Evolutionary conservation across 1,284 basidiomycete species (phyloP), one percentile per base, ranked within the genome.

Genomic region (Cystobasidium pallidum): DNA sequence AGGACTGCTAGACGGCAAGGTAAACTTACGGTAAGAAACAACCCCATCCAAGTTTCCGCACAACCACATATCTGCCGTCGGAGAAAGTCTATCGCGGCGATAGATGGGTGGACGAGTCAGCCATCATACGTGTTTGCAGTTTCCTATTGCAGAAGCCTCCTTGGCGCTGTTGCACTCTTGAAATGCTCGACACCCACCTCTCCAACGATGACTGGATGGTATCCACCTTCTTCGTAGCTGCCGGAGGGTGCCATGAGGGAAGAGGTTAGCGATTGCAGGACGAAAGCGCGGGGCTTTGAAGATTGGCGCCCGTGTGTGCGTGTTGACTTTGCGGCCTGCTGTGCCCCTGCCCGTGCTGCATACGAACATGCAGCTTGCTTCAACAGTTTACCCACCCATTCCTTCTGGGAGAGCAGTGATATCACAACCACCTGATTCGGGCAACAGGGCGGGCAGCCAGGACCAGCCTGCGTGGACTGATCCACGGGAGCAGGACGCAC

Each of bases 11-110:
- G 32, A n/a, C n/a, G n/a, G n/a, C n/a, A n/a, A n/a, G n/a, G n/a
- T n/a, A 21, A 73, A 75, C 78, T 78, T 11, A 83, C 82, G 11
- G 82, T n/a, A 81, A 82, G 82, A 99, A 99, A 82, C 98, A 95
- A 52, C 96, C 95, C 92, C 95, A 99, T 39, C 95, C 96, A 15
- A 99, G 88, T 82, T 99, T 99, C 75, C 95, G 84, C 71, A 97
- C 93, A 78, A 98, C 91, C 77, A 88, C 81, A 81, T 99, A 99
- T 57, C 95, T 84, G 10, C 87, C 91, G 76, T 92, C 88, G 70
- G 90, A 92, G 81, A 97, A 97, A 32, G 86, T 82, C 82, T 98
- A 19, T 13, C 36, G 43, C 11, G n/a, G 19, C 3, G 43, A 36
- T 28, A 32, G 34, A 8, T 3, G 10, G 32, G 41, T 36, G 45